These are phyloP conservation scores for Suillus occidentalis DNA, from an alignment of 768 basidiomycete genomes.

Conservation along the genomic window DNA sequence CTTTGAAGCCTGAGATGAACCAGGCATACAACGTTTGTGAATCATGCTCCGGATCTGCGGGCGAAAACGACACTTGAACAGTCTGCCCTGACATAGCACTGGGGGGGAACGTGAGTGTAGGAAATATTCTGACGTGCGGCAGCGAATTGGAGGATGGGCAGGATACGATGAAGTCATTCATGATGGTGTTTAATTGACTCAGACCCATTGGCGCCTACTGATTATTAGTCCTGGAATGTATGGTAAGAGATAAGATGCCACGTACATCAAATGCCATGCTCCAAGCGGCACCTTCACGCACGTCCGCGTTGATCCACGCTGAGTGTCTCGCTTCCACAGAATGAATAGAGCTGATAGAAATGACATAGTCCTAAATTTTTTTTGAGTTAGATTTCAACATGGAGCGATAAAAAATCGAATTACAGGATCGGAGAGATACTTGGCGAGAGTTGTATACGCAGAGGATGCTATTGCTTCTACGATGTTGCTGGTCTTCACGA, in stretches of 20 bases:
- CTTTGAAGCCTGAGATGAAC: conserved; percentile 48
- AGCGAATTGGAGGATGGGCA: conserved; percentile 56
- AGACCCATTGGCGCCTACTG: conserved; percentile 40
- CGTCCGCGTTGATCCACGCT: conserved; percentile 57
- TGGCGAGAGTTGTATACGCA: conserved; percentile 58
- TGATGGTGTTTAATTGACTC: conserved; percentile 42
- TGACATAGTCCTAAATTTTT: conserved; percentile 37
- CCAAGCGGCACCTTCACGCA: conserved; percentile 52
- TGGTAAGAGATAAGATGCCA: conserved; percentile 21
- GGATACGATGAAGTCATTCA: conserved; percentile 45
- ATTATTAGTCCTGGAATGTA: conserved; percentile 27
- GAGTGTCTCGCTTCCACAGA: conserved; percentile 63
- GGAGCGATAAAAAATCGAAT: conserved; percentile 27
- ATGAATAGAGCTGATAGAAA: conserved; percentile 56
- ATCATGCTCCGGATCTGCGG: not conserved
- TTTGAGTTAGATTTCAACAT: conserved; percentile 11
- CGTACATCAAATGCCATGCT: conserved; percentile 58
- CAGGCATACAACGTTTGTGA: conserved; percentile 40
- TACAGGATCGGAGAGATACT: conserved; percentile 44
- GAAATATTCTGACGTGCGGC: conserved; percentile 51
- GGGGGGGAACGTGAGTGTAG: conserved; percentile 39
- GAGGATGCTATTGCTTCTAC: conserved; percentile 57
- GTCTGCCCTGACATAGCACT: conserved; percentile 27
- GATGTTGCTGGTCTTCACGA: conserved; percentile 48
- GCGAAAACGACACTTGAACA: conserved; percentile 28